phyloP scores from a whole-genome alignment of 306 rosid species.

The Vachellia collinsii region DNA sequence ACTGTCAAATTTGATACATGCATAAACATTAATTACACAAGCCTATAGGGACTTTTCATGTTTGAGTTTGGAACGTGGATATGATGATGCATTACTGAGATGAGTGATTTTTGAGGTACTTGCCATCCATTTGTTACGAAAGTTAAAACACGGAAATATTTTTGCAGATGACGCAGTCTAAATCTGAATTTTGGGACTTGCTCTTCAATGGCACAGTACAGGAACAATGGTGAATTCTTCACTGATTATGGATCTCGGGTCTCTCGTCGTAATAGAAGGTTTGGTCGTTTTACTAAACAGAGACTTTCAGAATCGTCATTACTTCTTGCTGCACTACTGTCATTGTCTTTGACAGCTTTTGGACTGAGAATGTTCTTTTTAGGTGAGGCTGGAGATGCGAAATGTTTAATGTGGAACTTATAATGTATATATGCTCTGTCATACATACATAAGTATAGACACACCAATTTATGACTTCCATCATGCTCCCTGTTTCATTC shows the following conservation, averaged over 20 bases:
- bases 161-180: conserved; percentile 44
- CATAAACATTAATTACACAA: not conserved
- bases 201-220: conserved; percentile 54
- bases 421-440: not conserved
- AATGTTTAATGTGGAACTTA: conserved; percentile 3
- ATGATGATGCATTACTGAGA: conserved; percentile 9
- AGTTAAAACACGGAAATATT: conserved; percentile 20
- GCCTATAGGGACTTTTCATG: conserved; percentile 20
- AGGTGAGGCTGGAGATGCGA: conserved; percentile 53
- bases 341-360: conserved; percentile 56
- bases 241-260: conserved; percentile 54
- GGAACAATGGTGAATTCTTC: conserved; percentile 51
- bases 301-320: conserved; percentile 57
- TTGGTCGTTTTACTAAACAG: conserved; percentile 61
- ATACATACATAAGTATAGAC: not conserved
- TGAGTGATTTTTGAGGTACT: conserved; percentile 7
- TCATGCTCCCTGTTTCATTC: not conserved
- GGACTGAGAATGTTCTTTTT: conserved; percentile 59
- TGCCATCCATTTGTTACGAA: conserved; percentile 18
- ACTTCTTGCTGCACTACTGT: conserved; percentile 49
- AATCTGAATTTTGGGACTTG: conserved; percentile 41
- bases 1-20: too few species aligned
- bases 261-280: conserved; percentile 69
- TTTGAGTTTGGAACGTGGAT: conserved; percentile 18
- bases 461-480: not conserved